These are phyloP conservation scores for Tricholoma matsutake DNA, from an alignment of 768 basidiomycete species.

Conservation along the genomic window DNA sequence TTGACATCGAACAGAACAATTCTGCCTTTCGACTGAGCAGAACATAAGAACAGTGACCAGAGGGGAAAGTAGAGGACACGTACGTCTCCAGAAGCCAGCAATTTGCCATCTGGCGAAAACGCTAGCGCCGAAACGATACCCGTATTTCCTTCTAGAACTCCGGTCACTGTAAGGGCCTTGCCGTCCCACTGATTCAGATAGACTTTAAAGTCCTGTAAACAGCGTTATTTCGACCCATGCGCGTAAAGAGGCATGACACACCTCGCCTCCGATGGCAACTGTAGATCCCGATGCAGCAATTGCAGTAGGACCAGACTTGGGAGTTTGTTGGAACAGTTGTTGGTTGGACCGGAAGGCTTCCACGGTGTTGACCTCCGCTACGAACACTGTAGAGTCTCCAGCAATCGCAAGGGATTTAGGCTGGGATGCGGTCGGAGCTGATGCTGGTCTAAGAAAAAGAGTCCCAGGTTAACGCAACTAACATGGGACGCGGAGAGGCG, in stretches of 20 bases:
- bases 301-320: constrained; percentile 51
- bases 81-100: constrained; percentile 86
- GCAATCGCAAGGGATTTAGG: constrained; percentile 64
- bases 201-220: constrained; percentile 65
- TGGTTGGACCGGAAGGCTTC: constrained; percentile 74
- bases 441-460: constrained; percentile 41
- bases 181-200: constrained; percentile 73
- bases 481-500: not conserved
- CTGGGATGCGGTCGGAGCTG: constrained; percentile 53
- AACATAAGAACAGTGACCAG: constrained; percentile 1
- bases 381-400: constrained; percentile 62
- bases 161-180: constrained; percentile 52
- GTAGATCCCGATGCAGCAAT: constrained; percentile 49
- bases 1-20: constrained; percentile 73
- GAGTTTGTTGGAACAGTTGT: constrained; percentile 52
- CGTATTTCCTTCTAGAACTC: constrained; percentile 62
- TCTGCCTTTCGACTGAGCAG: constrained; percentile 69
- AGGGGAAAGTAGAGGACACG: constrained; percentile 27
- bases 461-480: not conserved
- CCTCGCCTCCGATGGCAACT: constrained; percentile 77
- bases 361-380: constrained; percentile 53
- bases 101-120: constrained; percentile 73
- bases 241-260: constrained; percentile 28
- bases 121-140: constrained; percentile 71
- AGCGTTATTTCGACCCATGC: not conserved